Percentiles rank a stretch among this genome's conserved stretches.
Evolutionary conservation across 768 basidiomycete genomes (phyloP).

Genomic region (Chalciporus sphaerocephalus): DNA sequence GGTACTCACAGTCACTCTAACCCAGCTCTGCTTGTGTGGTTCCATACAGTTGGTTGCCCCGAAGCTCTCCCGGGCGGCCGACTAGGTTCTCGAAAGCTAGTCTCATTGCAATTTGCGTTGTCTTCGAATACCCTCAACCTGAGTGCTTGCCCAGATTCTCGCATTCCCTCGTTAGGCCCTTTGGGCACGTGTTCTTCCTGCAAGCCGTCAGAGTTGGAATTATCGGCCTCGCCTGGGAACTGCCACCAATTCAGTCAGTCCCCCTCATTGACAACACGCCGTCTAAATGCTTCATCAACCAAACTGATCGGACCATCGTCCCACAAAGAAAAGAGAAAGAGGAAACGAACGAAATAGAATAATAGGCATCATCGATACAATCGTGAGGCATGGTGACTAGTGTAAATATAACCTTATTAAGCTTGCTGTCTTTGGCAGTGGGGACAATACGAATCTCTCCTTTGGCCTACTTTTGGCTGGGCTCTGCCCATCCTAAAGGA

Average conservation of each 20-base stretch:
- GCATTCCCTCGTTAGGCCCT: neutral
- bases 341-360: slow-evolving; percentile 13
- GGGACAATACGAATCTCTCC: slow-evolving; percentile 16
- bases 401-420: slow-evolving; percentile 1
- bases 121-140: slow-evolving; percentile 18
- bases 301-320: slow-evolving; percentile 9
- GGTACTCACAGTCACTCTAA: no score
- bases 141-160: slow-evolving; percentile 2
- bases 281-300: slow-evolving; percentile 8
- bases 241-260: slow-evolving; percentile 5
- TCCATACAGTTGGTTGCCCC: no score
- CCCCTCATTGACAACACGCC: slow-evolving; percentile 26
- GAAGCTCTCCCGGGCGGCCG: no score
- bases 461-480: slow-evolving; percentile 16
- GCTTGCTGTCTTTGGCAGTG: slow-evolving; percentile 18
- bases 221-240: slow-evolving; percentile 4
- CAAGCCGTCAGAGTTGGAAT: neutral
- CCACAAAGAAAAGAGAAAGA: neutral
- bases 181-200: slow-evolving; percentile 9
- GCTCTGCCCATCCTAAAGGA: slow-evolving; percentile 22
- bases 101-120: neutral
- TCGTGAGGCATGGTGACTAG: neutral
- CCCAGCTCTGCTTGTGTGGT: no score
- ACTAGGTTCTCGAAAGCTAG: no score
- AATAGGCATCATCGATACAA: slow-evolving; percentile 18